A percentile compares a stretch with the other conserved stretches of the same genome.
phyloP scores from a whole-genome alignment of 2,329 filamentous ascomycete genomes.

The Colletotrichum euphorbiae region DNA sequence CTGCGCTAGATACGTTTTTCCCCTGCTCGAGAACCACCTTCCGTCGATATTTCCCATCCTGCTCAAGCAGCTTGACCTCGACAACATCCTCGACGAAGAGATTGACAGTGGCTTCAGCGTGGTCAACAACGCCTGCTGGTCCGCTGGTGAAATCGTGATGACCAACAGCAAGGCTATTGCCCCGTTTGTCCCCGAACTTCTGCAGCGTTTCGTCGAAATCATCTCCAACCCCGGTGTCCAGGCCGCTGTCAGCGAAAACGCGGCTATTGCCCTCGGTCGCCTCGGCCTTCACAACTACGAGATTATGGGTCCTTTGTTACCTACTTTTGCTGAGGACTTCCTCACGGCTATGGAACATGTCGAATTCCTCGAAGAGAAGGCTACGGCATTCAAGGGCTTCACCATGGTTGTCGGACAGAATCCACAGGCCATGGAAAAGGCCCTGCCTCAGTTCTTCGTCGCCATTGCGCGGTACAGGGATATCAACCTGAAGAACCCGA shows the following conservation, averaged over 20 bases:
- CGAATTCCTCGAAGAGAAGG: conserved; percentile 92
- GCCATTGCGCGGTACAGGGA: conserved; percentile 84
- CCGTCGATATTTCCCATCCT: conserved; percentile 81
- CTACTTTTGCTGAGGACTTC: conserved; percentile 85
- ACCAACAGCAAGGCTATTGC: conserved; percentile 80
- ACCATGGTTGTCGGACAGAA: conserved; percentile 86
- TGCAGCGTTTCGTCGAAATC: conserved; percentile 83
- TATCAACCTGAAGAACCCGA: conserved; percentile 68
- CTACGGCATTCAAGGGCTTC: conserved; percentile 92
- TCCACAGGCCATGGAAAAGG: conserved; percentile 91
- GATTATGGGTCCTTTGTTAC: conserved; percentile 81
- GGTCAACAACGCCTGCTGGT: conserved; percentile 99
- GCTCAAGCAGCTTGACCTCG: conserved; percentile 88
- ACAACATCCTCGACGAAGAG: conserved; percentile 80
- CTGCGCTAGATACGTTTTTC: conserved; percentile 92
- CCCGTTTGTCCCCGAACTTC: conserved; percentile 80
- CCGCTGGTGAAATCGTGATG: conserved; percentile 90
- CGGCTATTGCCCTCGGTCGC: conserved; percentile 90
- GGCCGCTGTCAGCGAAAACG: conserved; percentile 90
- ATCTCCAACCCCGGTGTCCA: conserved; percentile 88
- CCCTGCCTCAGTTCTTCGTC: conserved; percentile 83
- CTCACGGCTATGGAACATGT: conserved; percentile 85
- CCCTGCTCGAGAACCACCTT: conserved; percentile 80
- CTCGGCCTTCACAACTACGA: conserved; percentile 84
- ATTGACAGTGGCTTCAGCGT: conserved; percentile 90